phyloP scores from a whole-genome alignment of 108 stramenopile species.

The Schizochytrium sp. region DNA sequence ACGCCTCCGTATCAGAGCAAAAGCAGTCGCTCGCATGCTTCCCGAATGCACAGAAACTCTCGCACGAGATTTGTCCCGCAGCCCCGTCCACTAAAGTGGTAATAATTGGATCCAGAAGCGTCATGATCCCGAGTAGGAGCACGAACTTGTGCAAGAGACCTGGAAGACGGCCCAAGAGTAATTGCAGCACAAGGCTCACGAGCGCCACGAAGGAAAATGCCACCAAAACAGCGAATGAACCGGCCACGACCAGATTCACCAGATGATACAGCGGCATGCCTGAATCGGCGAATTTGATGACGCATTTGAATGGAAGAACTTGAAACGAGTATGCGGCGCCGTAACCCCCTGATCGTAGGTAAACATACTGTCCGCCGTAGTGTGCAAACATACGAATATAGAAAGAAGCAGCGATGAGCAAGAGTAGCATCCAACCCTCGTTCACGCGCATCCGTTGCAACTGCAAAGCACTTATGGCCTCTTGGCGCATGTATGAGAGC shows the following conservation, averaged over 20 bases:
- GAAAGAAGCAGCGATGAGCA: not conserved
- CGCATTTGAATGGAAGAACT: not conserved
- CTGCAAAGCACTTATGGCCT: not conserved
- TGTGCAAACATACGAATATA: not conserved
- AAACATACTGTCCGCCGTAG: not conserved
- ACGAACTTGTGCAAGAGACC: not conserved
- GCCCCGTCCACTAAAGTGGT: not conserved
- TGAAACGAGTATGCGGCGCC: not conserved
- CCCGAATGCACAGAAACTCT: not conserved
- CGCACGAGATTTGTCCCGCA: not conserved
- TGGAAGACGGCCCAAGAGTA: not conserved
- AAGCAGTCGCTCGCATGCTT: not conserved
- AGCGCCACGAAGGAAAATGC: not conserved
- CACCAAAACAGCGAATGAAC: not conserved
- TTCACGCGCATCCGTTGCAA: not conserved
- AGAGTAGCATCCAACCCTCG: not conserved
- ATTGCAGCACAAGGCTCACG: not conserved
- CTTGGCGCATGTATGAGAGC: not conserved
- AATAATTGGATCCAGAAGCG: not conserved
- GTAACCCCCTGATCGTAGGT: not conserved
- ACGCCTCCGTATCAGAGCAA: not conserved
- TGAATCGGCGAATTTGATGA: not conserved
- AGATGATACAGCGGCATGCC: not conserved
- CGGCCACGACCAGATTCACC: not conserved
- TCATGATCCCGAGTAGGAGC: not conserved